Base-by-base conservation (phyloP, 225 moss, liverwort and hornwort species). In the Marchantia polymorpha region DNA sequence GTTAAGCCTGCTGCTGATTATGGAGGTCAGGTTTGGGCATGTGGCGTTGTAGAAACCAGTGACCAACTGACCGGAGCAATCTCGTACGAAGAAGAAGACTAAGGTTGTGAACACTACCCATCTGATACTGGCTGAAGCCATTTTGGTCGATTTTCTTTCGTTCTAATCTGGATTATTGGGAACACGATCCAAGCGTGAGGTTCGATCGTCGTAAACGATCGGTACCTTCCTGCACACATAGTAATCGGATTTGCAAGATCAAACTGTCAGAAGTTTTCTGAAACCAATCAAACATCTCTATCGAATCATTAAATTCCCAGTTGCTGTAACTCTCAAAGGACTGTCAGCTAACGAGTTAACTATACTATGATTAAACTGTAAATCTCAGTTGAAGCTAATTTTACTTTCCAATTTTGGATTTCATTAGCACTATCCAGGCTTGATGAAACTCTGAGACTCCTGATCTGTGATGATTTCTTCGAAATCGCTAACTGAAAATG, bases 1-100 rank as follows among this genome's bases (percentile, higher is more conserved):
- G 66, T 68, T 23, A 19, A 79, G 14, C 52, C 67, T 79, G 56
- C 8, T 68, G 17, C 26, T 55, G 13, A 69, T 69, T 4, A 79
- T 79, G 69, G 51, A 29, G 15, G 78, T 79, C 52, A 79, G 31
- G 14, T 79, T 79, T 6, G 78, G 30, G 69, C 78, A 79, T 20
- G 15, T 79, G 14, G 68, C 30, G 19, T 54, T 69, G 26, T 79
- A 79, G 53, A 79, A 79, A 16, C 22, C 27, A 7, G 27, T 9
- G 16, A 65, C 25, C 12, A 77, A 64, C 64, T 77, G 77, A 25
- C 77, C 77, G 51, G 64, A 23, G 49, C 77, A 65, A 26, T 65
- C 64, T 15, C 64, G 64, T 55, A 65, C 14, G 3, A 77, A 23
- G 49, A 77, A 50, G 23, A 77, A 49, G 30, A 76, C 54, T 53